Evolutionary conservation across 164 flowering plant species (phyloP).

Genomic region (Aristolochia californica): DNA sequence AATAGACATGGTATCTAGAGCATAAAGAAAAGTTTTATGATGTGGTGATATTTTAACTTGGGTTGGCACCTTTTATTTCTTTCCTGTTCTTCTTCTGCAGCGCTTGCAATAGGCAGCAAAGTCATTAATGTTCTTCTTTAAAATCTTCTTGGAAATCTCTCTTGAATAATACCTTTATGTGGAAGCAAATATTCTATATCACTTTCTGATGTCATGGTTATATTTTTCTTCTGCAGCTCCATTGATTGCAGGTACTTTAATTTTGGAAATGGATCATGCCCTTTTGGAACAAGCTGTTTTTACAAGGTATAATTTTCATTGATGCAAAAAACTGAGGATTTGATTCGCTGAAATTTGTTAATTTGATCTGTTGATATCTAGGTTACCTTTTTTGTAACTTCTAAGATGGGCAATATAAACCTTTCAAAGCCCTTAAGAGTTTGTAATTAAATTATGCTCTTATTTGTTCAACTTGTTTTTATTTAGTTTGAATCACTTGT

Average conservation of each 20-base stretch:
- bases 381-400: no score
- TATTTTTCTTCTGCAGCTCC: conserved; percentile 40
- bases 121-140: background rate
- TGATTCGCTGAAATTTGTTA: no score
- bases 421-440: no score
- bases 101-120: background rate
- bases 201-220: background rate
- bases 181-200: background rate
- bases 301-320: conserved; percentile 72
- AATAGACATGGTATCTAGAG: background rate
- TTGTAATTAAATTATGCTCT: no score
- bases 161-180: background rate
- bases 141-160: background rate
- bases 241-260: conserved; percentile 95
- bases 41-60: background rate
- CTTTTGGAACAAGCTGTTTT: conserved; percentile 92
- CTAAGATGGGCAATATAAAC: no score
- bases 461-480: no score
- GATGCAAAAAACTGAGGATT: background rate
- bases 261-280: conserved; percentile 88
- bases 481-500: no score
- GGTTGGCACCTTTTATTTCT: background rate
- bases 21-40: background rate
- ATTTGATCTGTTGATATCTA: no score
- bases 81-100: background rate